Evolutionary conservation across 2,329 filamentous ascomycete genomes (phyloP).

Genomic region (Talaromyces islandicus): DNA sequence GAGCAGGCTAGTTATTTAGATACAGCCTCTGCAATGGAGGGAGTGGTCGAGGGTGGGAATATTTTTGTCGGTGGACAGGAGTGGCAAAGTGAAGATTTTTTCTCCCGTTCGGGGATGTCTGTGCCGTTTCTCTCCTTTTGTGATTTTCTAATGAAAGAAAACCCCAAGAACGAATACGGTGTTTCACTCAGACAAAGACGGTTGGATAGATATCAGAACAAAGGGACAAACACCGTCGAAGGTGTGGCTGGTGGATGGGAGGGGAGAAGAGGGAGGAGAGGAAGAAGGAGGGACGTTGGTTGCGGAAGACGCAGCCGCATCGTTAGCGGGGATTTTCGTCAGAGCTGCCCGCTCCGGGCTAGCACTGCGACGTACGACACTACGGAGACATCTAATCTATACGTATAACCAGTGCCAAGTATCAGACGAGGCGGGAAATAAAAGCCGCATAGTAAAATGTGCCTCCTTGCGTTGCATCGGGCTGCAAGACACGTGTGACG

Average conservation of each 20-base stretch:
- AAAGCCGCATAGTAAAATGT: neutral
- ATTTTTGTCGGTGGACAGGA: neutral
- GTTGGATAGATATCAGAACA: neutral
- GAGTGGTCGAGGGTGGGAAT: neutral
- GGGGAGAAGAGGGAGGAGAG: neutral
- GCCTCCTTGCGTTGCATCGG: neutral
- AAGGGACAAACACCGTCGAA: neutral
- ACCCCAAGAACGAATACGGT: neutral
- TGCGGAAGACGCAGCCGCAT: neutral
- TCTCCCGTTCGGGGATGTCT: neutral
- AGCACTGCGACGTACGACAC: neutral
- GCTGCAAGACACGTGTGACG: neutral
- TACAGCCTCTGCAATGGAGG: neutral
- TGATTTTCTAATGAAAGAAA: neutral
- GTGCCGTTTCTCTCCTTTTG: neutral
- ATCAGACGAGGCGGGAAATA: neutral
- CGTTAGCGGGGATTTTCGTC: neutral
- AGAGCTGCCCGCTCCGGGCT: neutral
- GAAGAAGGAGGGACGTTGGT: neutral
- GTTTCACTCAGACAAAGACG: neutral
- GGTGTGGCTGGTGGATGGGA: neutral
- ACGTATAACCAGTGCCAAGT: no score
- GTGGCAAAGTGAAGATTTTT: neutral
- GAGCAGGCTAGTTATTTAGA: neutral
- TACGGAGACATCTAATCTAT: no score